A percentile compares a stretch with the other conserved stretches of the same genome.
phyloP scores from a whole-genome alignment of 129 eudicot species.

The Glebionis coronaria region DNA sequence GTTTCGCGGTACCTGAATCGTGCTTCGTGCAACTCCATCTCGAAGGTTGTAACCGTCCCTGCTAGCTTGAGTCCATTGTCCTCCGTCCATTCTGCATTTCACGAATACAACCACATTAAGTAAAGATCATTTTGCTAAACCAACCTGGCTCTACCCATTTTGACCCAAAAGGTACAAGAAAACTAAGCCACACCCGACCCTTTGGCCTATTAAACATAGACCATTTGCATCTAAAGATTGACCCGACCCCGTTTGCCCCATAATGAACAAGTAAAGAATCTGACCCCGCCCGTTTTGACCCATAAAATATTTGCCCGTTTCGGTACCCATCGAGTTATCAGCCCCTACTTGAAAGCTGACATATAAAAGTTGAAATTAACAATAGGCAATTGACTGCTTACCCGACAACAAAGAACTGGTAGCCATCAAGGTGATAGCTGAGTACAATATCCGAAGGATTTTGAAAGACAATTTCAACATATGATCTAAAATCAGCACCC shows the following conservation, averaged over 20 bases:
- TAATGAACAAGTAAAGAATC: too few relatives aligned
- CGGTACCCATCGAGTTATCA: background rate
- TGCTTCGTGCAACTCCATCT: constrained; percentile 79
- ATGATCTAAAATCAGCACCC: constrained; percentile 74
- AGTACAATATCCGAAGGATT: constrained; percentile 69
- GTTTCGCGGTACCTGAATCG: constrained; percentile 61
- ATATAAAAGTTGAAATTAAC: background rate
- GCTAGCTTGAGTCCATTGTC: constrained; percentile 72
- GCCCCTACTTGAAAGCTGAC: background rate
- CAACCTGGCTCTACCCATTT: too few relatives aligned
- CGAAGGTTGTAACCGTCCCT: constrained; percentile 75
- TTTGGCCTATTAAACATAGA: too few relatives aligned
- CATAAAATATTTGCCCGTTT: background rate
- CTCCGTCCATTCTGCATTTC: constrained; percentile 84
- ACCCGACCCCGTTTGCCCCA: too few relatives aligned
- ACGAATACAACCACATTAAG: background rate
- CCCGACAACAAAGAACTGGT: constrained; percentile 94
- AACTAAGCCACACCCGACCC: too few relatives aligned
- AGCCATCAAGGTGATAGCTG: constrained; percentile 84
- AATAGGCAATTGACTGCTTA: constrained; percentile 22
- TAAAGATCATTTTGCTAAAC: too few relatives aligned
- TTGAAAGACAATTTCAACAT: constrained; percentile 79
- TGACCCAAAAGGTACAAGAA: too few relatives aligned
- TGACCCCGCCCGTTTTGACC: too few relatives aligned
- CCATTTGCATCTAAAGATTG: too few relatives aligned